Percentiles rank a stretch among this genome's conserved stretches.
Evolutionary conservation across 768 basidiomycete species (phyloP).

Genomic region (Stropharia rugosoannulata): DNA sequence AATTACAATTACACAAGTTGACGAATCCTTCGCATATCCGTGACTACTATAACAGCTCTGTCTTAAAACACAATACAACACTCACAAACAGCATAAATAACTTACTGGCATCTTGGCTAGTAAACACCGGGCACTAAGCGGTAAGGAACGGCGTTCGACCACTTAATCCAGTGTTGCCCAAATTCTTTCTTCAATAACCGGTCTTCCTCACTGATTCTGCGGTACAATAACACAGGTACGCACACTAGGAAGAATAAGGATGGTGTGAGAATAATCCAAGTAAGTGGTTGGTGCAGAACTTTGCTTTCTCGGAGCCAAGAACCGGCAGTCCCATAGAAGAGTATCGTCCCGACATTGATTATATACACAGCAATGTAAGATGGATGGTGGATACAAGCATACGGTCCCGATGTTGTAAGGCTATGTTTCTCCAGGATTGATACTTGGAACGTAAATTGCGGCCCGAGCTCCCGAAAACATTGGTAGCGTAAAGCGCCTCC

Average conservation of each 20-base stretch:
- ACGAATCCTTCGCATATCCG: too few species aligned
- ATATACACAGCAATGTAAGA: slow-evolving; percentile 19
- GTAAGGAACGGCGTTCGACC: slow-evolving; percentile 7
- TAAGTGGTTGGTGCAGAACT: background rate
- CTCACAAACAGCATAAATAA: too few species aligned
- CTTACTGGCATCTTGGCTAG: background rate
- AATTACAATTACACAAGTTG: too few species aligned
- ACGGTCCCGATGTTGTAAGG: slow-evolving; percentile 20
- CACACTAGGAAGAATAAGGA: background rate
- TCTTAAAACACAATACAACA: too few species aligned
- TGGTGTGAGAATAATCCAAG: background rate
- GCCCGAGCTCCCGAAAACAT: slow-evolving; percentile 36
- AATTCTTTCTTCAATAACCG: slow-evolving; percentile 5
- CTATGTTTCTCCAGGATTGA: slow-evolving; percentile 23
- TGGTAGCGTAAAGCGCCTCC: slow-evolving; percentile 25
- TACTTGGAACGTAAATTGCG: slow-evolving; percentile 40
- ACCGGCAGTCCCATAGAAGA: slow-evolving; percentile 3
- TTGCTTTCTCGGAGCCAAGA: slow-evolving; percentile 10
- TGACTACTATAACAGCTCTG: too few species aligned
- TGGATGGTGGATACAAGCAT: slow-evolving; percentile 27
- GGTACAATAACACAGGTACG: background rate
- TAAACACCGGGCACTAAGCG: slow-evolving; percentile 8
- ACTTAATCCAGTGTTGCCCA: slow-evolving; percentile 6
- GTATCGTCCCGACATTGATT: background rate
- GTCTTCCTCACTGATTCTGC: slow-evolving; percentile 2